Evolutionary conservation across 805 yeast genomes (phyloP).

Genomic region (Blastobotrys chiropterorum): DNA sequence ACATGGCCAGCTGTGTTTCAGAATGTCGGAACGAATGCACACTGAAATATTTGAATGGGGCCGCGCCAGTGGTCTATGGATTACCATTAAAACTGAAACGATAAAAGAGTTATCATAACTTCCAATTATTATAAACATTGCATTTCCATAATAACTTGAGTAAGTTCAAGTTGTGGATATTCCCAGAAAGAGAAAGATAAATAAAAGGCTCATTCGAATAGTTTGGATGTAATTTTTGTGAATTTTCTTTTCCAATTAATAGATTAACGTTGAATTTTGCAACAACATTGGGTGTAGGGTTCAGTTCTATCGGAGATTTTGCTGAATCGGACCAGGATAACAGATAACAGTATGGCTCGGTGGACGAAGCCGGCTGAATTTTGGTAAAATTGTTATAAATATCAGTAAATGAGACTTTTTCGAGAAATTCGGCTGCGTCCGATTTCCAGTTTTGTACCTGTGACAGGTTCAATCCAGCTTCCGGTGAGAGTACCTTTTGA

Average conservation of each 20-base stretch:
- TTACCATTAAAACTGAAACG: constrained; percentile 44
- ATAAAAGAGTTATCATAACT: not conserved
- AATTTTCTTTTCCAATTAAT: not conserved
- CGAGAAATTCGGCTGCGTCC: not conserved
- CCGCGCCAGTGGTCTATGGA: constrained; percentile 90
- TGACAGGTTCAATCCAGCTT: not conserved
- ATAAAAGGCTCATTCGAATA: not conserved
- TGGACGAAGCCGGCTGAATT: not conserved
- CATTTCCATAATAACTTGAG: not conserved
- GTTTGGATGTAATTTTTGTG: not conserved
- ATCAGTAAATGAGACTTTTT: not conserved
- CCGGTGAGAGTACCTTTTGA: not conserved
- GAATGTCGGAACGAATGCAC: constrained; percentile 62
- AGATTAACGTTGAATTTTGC: not conserved
- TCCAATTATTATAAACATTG: not conserved
- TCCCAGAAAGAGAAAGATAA: not conserved
- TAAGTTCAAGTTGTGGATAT: not conserved
- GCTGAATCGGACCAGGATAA: not conserved
- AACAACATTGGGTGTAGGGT: not conserved
- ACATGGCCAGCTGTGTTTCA: constrained; percentile 52
- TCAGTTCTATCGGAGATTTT: not conserved
- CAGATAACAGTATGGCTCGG: not conserved
- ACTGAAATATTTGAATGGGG: constrained; percentile 74
- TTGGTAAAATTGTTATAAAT: not conserved
- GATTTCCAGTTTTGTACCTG: not conserved